Conservation (phyloP, 371 early-diverging fungal species). For the Mortierella sp. region DNA sequence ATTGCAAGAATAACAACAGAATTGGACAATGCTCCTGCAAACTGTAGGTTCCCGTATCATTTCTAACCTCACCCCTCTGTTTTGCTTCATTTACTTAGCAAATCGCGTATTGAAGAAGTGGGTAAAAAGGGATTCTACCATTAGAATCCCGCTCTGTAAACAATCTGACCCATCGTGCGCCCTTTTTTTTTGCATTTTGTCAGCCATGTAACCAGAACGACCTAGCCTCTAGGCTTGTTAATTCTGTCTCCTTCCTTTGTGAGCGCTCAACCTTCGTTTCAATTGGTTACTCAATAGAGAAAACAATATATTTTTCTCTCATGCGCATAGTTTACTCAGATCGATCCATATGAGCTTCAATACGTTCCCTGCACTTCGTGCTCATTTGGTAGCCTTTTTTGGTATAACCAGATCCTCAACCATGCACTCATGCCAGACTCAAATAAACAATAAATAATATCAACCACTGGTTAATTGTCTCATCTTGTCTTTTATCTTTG, state of each 20-base stretch:
- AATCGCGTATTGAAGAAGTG: background rate
- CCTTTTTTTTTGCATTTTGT: no score
- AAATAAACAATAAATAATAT: background rate
- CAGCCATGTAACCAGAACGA: background rate
- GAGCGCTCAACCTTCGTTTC: background rate
- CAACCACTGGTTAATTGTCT: background rate
- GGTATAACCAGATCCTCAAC: background rate
- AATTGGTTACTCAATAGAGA: background rate
- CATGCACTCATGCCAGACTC: background rate
- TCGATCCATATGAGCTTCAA: background rate
- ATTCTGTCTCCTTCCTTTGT: background rate
- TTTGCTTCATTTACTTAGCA: background rate
- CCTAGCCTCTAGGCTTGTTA: background rate
- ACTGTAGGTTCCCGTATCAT: background rate
- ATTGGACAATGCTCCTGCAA: background rate
- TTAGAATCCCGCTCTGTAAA: background rate
- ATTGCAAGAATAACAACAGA: background rate
- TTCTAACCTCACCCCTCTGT: background rate
- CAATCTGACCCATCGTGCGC: background rate
- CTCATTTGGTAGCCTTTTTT: background rate
- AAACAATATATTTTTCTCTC: background rate
- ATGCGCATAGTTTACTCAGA: constrained; percentile 5
- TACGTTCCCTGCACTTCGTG: background rate
- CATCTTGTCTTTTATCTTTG: background rate
- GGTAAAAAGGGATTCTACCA: no score